phyloP scores from a whole-genome alignment of 768 basidiomycete genomes.

The Amanita thiersii region DNA sequence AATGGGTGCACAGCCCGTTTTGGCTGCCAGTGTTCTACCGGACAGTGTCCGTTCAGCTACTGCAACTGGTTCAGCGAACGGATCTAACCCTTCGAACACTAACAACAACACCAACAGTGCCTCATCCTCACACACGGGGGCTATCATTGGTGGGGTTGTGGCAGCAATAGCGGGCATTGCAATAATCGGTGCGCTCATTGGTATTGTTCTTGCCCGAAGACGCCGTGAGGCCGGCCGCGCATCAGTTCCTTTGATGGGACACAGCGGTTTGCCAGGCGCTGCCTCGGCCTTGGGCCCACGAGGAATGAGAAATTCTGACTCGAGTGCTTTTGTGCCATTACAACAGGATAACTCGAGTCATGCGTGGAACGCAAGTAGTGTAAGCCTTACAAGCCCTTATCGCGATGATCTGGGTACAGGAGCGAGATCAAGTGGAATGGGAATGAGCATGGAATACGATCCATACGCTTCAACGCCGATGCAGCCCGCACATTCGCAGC shows the following conservation, averaged over 20 bases:
- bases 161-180: slow-evolving; percentile 46
- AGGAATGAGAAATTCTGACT: slow-evolving; percentile 44
- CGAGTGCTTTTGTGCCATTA: slow-evolving; percentile 66
- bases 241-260: slow-evolving; percentile 16
- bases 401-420: slow-evolving; percentile 5
- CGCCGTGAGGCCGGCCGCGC: slow-evolving; percentile 31
- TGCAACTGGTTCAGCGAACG: slow-evolving; percentile 30
- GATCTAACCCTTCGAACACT: slow-evolving; percentile 12
- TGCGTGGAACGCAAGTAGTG: slow-evolving; percentile 50
- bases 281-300: slow-evolving; percentile 18
- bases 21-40: slow-evolving; percentile 38
- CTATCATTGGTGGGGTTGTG: slow-evolving; percentile 42
- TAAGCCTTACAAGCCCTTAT: slow-evolving; percentile 27
- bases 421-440: slow-evolving; percentile 19
- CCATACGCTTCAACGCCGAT: slow-evolving; percentile 23
- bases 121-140: slow-evolving; percentile 25
- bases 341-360: slow-evolving; percentile 51
- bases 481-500: slow-evolving; percentile 7
- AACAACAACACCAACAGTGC: slow-evolving; percentile 8
- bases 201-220: slow-evolving; percentile 42
- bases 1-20: slow-evolving; percentile 62
- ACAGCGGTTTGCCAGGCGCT: slow-evolving; percentile 19
- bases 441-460: slow-evolving; percentile 26
- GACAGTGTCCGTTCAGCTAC: slow-evolving; percentile 33
- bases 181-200: slow-evolving; percentile 43